Conservation (phyloP, 208 protist genomes). For the Leishmania tarentolae region DNA sequence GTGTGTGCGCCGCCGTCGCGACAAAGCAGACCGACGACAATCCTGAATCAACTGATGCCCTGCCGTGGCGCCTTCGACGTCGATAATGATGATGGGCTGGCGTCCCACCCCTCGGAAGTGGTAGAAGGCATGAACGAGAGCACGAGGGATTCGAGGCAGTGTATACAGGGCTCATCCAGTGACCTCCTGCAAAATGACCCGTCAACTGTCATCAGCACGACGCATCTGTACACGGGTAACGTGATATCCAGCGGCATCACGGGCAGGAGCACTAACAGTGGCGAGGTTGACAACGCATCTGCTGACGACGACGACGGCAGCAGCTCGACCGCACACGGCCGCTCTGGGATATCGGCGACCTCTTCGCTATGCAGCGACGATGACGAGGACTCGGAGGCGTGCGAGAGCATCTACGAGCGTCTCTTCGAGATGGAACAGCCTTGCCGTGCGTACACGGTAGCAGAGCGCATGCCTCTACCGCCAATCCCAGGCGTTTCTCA, state of each 20-base stretch:
- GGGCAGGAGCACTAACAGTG: background rate
- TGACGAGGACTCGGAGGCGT: background rate
- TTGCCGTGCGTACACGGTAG: slow-evolving; percentile 21
- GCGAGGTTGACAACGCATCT: background rate
- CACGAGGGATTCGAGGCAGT: background rate
- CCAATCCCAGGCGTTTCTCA: background rate
- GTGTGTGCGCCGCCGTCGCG: background rate
- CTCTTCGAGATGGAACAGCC: slow-evolving; percentile 28
- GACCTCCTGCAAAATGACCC: background rate
- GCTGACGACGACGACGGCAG: background rate
- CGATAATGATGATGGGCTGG: background rate
- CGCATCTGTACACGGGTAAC: background rate
- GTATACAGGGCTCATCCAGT: background rate
- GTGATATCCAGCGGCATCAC: background rate
- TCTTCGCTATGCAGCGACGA: background rate
- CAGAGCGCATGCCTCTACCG: slow-evolving; percentile 12
- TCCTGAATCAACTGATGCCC: background rate
- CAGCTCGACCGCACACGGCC: background rate
- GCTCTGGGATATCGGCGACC: background rate
- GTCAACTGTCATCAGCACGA: background rate
- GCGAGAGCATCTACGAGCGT: slow-evolving; percentile 31
- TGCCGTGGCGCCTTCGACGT: background rate
- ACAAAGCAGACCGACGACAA: background rate
- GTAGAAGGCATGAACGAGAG: background rate
- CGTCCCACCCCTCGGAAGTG: background rate